phyloP scores from a whole-genome alignment of 1,139 yeast genomes.

The Debaryomycetaceae sp. region DNA sequence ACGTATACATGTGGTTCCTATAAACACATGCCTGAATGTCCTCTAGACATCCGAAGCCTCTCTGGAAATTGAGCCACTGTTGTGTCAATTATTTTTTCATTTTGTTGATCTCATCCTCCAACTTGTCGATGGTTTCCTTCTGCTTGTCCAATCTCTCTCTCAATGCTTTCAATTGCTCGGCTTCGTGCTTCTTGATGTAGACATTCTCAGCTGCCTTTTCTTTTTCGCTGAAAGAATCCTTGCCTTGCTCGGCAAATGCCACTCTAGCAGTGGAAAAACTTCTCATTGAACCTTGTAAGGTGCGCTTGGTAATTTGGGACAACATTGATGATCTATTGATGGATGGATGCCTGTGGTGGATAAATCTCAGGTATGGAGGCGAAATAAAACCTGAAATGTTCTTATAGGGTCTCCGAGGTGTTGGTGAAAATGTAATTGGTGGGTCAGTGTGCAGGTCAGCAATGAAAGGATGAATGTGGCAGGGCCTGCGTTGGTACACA shows the following conservation, averaged over 20 bases:
- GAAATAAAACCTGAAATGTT: background rate
- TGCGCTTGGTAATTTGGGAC: constrained; percentile 31
- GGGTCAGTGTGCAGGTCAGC: background rate
- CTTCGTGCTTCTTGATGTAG: constrained; percentile 46
- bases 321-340: constrained; percentile 21
- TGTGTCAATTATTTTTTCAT: constrained; percentile 26
- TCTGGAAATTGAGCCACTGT: background rate
- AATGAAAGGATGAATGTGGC: too few relatives aligned
- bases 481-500: too few relatives aligned
- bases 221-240: constrained; percentile 38
- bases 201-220: constrained; percentile 45
- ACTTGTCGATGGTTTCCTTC: constrained; percentile 41
- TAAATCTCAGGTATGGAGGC: background rate
- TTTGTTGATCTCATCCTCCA: constrained; percentile 38
- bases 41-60: background rate
- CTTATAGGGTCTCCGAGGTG: background rate
- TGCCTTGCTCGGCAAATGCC: constrained; percentile 23
- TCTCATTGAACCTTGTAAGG: constrained; percentile 30
- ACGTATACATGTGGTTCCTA: background rate
- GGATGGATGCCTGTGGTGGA: background rate
- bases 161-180: constrained; percentile 46
- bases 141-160: constrained; percentile 44
- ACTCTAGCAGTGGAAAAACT: constrained; percentile 36
- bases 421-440: background rate
- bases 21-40: background rate